phyloP scores from a whole-genome alignment of 1,284 basidiomycete genomes.

The Schizophyllum amplum region DNA sequence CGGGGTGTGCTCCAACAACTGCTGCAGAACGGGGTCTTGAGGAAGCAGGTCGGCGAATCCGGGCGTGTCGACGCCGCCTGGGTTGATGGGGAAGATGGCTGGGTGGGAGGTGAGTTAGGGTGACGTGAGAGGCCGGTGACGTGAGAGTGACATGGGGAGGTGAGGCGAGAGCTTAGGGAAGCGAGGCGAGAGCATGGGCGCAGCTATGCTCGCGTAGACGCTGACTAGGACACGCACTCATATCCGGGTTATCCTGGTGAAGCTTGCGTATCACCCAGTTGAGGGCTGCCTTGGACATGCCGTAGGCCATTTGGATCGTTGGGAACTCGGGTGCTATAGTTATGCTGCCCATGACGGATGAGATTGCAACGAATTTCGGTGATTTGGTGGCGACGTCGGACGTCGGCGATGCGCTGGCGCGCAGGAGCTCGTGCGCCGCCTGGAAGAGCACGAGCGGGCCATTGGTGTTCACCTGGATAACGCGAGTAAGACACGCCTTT shows the following conservation, averaged over 20 bases:
- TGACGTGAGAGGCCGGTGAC: too few relatives aligned
- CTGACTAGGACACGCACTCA: not conserved
- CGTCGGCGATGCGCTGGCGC: not conserved
- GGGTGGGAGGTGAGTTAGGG: not conserved
- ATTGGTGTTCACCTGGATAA: slow-evolving; percentile 1
- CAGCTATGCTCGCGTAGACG: too few relatives aligned
- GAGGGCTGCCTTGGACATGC: not conserved
- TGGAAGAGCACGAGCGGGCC: slow-evolving; percentile 4
- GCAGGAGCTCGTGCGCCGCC: slow-evolving; percentile 2
- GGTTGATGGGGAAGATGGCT: not conserved
- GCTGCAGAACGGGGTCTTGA: not conserved
- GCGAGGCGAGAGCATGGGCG: not conserved
- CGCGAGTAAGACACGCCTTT: too few relatives aligned
- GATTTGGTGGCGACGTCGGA: too few relatives aligned
- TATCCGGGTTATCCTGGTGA: not conserved
- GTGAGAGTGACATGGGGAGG: too few relatives aligned
- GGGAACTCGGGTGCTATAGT: not conserved
- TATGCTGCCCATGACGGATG: not conserved
- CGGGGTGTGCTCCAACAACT: not conserved
- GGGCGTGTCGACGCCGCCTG: not conserved
- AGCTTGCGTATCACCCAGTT: not conserved
- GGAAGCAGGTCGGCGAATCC: not conserved
- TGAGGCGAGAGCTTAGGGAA: too few relatives aligned
- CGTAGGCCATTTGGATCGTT: not conserved
- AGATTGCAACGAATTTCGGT: not conserved